These are phyloP conservation scores for Rhizophagus clarus DNA, from an alignment of 192 early-diverging fungal genomes.

Conservation along the genomic window DNA sequence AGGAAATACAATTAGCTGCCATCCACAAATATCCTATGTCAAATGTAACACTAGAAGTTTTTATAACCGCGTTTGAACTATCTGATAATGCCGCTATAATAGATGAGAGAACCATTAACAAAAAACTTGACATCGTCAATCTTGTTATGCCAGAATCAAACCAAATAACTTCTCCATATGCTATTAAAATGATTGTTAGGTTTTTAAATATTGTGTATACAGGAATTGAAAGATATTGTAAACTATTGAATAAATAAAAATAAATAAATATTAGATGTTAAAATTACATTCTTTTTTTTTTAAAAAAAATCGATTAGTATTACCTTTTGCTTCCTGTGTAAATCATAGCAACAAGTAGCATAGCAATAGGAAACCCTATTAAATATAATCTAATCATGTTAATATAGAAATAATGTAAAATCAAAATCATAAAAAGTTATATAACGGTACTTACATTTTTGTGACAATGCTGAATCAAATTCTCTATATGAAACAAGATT, in stretches of 20 bases:
- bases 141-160: conserved; percentile 81
- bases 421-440: neutral
- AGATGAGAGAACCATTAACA: conserved; percentile 83
- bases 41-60: conserved; percentile 13
- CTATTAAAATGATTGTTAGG: conserved; percentile 95
- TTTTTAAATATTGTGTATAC: conserved; percentile 99
- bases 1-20: conserved; percentile 87
- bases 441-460: conserved; percentile 10
- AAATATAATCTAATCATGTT: neutral
- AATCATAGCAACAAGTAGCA: conserved; percentile 89
- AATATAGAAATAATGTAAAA: neutral
- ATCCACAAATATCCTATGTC: conserved; percentile 84
- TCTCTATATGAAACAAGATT: conserved; percentile 18
- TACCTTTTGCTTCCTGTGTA: conserved; percentile 94
- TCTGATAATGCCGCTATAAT: conserved; percentile 87
- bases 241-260: conserved; percentile 28
- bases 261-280: neutral
- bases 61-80: conserved; percentile 42
- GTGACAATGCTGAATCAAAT: neutral
- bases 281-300: neutral
- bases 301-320: neutral
- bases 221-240: conserved; percentile 91
- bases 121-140: conserved; percentile 82
- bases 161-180: conserved; percentile 87
- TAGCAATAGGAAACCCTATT: conserved; percentile 82